Evolutionary conservation across 352 stramenopile genomes (phyloP), one percentile per base, ranked within the genome.

Genomic region (Aphanomyces astaci): DNA sequence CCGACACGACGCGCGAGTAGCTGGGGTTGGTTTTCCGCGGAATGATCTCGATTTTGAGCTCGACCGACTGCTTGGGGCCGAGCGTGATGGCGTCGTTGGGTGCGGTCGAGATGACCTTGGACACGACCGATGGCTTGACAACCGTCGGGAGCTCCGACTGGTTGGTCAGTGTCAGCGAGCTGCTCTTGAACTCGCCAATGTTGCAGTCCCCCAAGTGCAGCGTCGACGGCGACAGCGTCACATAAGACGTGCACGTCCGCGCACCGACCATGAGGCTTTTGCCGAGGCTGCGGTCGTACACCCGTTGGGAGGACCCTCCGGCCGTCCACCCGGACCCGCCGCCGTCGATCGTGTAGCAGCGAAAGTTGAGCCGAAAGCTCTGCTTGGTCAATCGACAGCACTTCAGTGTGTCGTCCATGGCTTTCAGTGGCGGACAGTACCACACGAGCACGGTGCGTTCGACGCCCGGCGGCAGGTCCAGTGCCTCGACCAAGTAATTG

Each of bases 21-120:
- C 94, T 96, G 7, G 84, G 81, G 64, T 96, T 96, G 28, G 86
- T 93, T 64, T 94, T 96, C 43, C 87, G 82, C 19, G 86, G 87
- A 55, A 96, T 94, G 66, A 96, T 93, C 64, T 96, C 87, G 27
- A 96, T 87, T 71, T 94, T 94, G 13, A 96, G 70, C 69, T 96
- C 87, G 0, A 84, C 81, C 22, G 84, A 92, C 63, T 96, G 87
- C 65, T 96, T 96, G 24, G 87, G 87, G 2, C 84, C 84, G 1
- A 96, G 75, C 31, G 82, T 82, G 72, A 94, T 92, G 24, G 93
- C 86, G 71, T 96, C 87, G 63, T 95, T 95, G 19, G 87, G 86
- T 7, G 92, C 84, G 3, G 85, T 95, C 5, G 86, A 95, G 36
- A 96, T 92, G 33, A 96, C 87, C 72, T 95, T 94, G 9, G 86